These are phyloP conservation scores for Naumovozyma baii DNA, from an alignment of 805 yeast genomes.

Conservation along the genomic window DNA sequence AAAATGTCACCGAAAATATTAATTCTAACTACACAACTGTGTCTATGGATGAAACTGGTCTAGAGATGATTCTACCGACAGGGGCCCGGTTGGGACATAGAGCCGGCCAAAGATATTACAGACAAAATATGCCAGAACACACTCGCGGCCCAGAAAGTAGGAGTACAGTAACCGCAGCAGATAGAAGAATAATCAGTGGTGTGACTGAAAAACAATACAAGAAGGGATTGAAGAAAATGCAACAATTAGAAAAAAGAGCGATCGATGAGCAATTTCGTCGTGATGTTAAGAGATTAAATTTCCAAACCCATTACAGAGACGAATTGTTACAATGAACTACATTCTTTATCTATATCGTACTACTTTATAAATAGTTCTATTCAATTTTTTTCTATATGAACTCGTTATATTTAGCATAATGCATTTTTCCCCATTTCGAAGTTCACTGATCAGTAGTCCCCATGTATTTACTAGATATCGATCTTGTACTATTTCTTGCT, in stretches of 20 bases:
- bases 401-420: too few relatives aligned
- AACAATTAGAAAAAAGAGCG: constrained; percentile 36
- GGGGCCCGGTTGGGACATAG: constrained; percentile 81
- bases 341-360: not conserved
- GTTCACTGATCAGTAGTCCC: not conserved
- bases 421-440: not conserved
- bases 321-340: constrained; percentile 39
- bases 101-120: constrained; percentile 57
- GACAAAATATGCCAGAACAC: constrained; percentile 48
- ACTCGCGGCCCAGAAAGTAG: constrained; percentile 44
- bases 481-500: not conserved
- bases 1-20: constrained; percentile 20
- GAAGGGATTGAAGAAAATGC: constrained; percentile 41
- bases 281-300: constrained; percentile 63
- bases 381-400: not conserved
- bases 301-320: constrained; percentile 80
- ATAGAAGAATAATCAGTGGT: constrained; percentile 49
- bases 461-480: not conserved
- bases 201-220: constrained; percentile 51
- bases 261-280: constrained; percentile 34
- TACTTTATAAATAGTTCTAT: not conserved
- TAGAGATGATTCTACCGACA: constrained; percentile 62
- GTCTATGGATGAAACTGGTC: constrained; percentile 44
- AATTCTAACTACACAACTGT: constrained; percentile 30
- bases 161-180: constrained; percentile 68